These are phyloP conservation scores for Eleusine indica DNA, from an alignment of 176 grass and related monocot species.

Conservation along the genomic window DNA sequence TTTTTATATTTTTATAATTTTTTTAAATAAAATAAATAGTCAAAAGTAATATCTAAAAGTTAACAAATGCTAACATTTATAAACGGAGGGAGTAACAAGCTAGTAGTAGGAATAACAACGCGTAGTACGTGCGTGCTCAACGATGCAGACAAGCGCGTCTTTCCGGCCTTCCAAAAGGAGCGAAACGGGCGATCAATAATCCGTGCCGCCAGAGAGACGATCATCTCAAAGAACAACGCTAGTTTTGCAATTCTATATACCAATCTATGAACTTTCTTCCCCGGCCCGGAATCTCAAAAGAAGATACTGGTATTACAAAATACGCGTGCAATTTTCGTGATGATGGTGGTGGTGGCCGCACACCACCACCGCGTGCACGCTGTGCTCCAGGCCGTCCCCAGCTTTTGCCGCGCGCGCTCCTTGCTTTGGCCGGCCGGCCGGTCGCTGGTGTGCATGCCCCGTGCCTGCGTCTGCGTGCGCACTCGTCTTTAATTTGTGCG, in stretches of 20 bases:
- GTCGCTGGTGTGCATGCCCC: not conserved
- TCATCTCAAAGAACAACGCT: not conserved
- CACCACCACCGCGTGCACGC: constrained; percentile 35
- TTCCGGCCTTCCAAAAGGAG: constrained; percentile 49
- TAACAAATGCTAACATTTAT: too few relatives aligned
- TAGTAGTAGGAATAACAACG: too few relatives aligned
- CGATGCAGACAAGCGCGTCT: constrained; percentile 41
- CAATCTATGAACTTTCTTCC: constrained; percentile 3
- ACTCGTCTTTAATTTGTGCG: too few relatives aligned
- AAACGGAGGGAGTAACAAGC: too few relatives aligned
- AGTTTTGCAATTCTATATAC: not conserved
- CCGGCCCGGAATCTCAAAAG: constrained; percentile 27
- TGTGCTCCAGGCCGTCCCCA: constrained; percentile 40
- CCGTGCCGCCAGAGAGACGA: not conserved
- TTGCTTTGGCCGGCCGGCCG: too few relatives aligned
- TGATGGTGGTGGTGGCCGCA: constrained; percentile 11
- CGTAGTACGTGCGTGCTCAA: not conserved
- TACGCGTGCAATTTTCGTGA: not conserved
- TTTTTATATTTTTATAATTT: too few relatives aligned
- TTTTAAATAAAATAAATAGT: too few relatives aligned
- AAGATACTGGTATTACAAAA: not conserved
- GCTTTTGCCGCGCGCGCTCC: constrained; percentile 33
- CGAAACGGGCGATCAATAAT: not conserved
- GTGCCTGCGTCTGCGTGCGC: too few relatives aligned
- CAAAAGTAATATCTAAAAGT: too few relatives aligned